phyloP scores from a whole-genome alignment of 2,329 filamentous ascomycete species.

The Stachybotrys chlorohalonatus region DNA sequence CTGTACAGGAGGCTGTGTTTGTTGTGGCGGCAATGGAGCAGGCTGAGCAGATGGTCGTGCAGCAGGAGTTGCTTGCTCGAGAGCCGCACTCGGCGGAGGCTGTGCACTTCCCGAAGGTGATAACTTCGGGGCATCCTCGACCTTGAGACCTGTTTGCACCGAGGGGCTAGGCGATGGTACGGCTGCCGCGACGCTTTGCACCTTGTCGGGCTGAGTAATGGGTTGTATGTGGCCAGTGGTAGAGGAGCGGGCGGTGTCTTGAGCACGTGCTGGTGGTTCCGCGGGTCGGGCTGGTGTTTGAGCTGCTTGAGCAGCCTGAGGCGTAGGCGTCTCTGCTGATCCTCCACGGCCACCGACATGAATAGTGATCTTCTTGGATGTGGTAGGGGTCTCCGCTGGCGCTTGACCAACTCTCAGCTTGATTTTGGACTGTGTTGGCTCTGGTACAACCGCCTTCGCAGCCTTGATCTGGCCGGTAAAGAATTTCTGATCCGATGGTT shows the following conservation, averaged over 20 bases:
- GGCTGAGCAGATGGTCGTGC: constrained; percentile 3
- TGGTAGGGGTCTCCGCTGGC: constrained; percentile 30
- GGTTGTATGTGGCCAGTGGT: constrained; percentile 6
- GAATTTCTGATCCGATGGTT: constrained; percentile 42
- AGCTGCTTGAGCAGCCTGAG: constrained; percentile 20
- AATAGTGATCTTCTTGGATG: constrained; percentile 60
- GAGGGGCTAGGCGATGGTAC: constrained; percentile 36
- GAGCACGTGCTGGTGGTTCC: constrained; percentile 11
- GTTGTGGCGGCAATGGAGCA: constrained; percentile 11
- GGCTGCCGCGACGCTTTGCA: constrained; percentile 29
- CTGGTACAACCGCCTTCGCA: constrained; percentile 62
- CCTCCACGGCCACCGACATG: constrained; percentile 55
- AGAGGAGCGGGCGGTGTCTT: constrained; percentile 6
- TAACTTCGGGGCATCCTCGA: constrained; percentile 21
- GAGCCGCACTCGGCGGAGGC: constrained; percentile 7
- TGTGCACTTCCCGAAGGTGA: constrained; percentile 15
- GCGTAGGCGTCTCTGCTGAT: constrained; percentile 41
- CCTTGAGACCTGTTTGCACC: constrained; percentile 20
- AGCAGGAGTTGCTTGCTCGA: constrained; percentile 8
- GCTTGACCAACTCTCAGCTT: constrained; percentile 62
- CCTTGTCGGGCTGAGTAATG: constrained; percentile 22
- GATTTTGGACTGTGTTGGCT: constrained; percentile 67
- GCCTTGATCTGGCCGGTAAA: constrained; percentile 61
- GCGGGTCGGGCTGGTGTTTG: constrained; percentile 6
- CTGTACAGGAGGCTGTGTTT: constrained; percentile 16